phyloP scores from a whole-genome alignment of 2,329 filamentous ascomycete species.

The Achaetomium macrosporum region DNA sequence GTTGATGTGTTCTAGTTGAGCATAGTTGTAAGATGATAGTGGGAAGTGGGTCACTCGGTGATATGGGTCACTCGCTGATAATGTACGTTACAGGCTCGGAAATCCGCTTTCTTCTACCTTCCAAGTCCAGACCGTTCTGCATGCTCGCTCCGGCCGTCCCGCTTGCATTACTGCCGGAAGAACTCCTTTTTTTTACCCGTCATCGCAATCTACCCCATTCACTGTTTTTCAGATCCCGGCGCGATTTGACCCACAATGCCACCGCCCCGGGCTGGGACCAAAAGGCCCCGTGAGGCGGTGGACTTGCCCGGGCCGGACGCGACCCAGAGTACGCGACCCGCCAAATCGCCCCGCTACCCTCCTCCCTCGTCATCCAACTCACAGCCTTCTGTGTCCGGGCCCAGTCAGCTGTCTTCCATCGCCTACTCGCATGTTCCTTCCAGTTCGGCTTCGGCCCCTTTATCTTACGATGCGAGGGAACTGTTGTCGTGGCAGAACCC shows the following conservation, averaged over 20 bases:
- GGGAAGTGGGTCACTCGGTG: too few relatives aligned
- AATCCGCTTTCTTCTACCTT: too few relatives aligned
- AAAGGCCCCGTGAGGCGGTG: slow-evolving; percentile 35
- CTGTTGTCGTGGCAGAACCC: slow-evolving; percentile 1
- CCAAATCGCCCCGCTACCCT: slow-evolving; percentile 20
- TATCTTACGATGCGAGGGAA: not conserved
- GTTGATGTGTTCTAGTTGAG: too few relatives aligned
- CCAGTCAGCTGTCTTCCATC: slow-evolving; percentile 2
- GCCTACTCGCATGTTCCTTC: not conserved
- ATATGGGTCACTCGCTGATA: too few relatives aligned
- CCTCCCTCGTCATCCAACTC: slow-evolving; percentile 1
- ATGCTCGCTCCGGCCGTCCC: too few relatives aligned
- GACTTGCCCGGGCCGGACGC: slow-evolving; percentile 36
- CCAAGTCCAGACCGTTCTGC: too few relatives aligned
- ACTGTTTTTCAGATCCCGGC: not conserved
- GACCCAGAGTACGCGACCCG: slow-evolving; percentile 25
- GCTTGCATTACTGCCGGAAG: too few relatives aligned
- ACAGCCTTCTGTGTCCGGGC: slow-evolving; percentile 5
- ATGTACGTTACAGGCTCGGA: too few relatives aligned
- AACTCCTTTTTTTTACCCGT: too few relatives aligned
- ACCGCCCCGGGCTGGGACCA: slow-evolving; percentile 21
- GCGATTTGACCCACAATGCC: slow-evolving; percentile 5
- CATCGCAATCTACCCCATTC: not conserved
- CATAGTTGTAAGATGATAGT: too few relatives aligned
- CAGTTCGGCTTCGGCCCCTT: not conserved